These are phyloP conservation scores for Euphorbia neoarborescens DNA, from an alignment of 441 rosid species.

Conservation along the genomic window DNA sequence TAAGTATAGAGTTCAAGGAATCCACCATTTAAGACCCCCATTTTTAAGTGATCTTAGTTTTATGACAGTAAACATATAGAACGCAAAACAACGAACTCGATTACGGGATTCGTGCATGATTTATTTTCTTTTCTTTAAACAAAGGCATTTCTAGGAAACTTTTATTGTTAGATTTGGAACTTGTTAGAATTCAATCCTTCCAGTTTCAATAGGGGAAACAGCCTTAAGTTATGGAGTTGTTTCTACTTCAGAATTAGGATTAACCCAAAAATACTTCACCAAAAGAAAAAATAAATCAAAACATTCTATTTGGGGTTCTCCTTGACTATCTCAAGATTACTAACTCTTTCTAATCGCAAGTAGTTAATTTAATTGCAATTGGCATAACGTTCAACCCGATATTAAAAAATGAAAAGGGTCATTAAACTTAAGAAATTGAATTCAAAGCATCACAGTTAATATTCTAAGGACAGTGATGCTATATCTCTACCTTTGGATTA, in stretches of 20 bases:
- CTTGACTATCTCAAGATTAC: not conserved
- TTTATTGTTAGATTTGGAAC: not conserved
- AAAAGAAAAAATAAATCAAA: not conserved
- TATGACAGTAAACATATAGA: not conserved
- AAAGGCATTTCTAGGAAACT: not conserved
- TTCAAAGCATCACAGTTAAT: not conserved
- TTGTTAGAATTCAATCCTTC: not conserved
- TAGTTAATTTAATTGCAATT: slow-evolving; percentile 1
- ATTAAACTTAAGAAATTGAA: not conserved
- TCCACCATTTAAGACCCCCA: not conserved
- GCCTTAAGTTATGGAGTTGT: not conserved
- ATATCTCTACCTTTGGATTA: slow-evolving; percentile 47
- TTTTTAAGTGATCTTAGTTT: not conserved
- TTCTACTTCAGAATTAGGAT: not conserved
- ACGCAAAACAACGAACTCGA: not conserved
- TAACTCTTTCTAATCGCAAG: not conserved
- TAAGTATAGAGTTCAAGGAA: not conserved
- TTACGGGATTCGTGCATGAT: not conserved
- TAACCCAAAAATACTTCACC: not conserved
- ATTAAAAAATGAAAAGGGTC: not conserved
- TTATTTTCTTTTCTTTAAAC: not conserved
- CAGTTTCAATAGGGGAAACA: not conserved
- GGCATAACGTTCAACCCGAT: not conserved
- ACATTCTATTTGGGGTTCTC: not conserved
- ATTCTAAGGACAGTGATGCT: slow-evolving; percentile 8